Base-by-base conservation (phyloP, 148 eudicot species). In the Amaranthus palmeri region DNA sequence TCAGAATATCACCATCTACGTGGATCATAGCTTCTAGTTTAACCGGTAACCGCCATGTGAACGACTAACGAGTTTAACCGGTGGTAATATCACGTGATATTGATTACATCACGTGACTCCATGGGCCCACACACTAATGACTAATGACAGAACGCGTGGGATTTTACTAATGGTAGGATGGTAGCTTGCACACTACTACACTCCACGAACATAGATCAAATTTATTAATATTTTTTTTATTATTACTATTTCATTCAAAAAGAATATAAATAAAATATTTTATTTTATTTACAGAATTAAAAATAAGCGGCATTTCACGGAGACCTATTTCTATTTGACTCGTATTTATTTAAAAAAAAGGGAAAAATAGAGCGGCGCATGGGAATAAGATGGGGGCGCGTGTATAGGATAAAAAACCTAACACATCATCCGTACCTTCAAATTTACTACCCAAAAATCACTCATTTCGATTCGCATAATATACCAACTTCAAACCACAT, bases 321-420 rank as follows among this genome's bases (percentile, higher is more conserved):
- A 43, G 71, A 70, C 69, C 74, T 70, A 57, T 67, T 72, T 60
- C 74, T 70, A 57, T 67, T 72, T 60, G 73, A 77, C 76, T 62
- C 48, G 49, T 6, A 44, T 42, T 3, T 0, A 25, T 18, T 67
- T 51, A 25, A 25, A 25, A 25, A 25, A 25, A 3, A 2, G 6
- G 45, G 13, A 40, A 40, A 61, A 53, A 62, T 52, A 57, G 55
- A 47, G 65, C 15, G 65, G 74, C 55, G 57, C 62, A 64, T 36
- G 69, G 62, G 41, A 54, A 8, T 51, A 7, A 47, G 52, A 72
- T 41, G 68, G 5, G 75, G 18, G 75, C 68, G 68, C 43, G 10
- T 0, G 62, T 61, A 72, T 7, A 55, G 3, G 18, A 72, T 71
- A 48, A 49, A 59, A 47, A 3, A 41, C 73, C 18, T 25, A 25